Evolutionary conservation across 805 yeast species (phyloP), one percentile per base, ranked within the genome.

Genomic region (Blastobotrys peoriensis): DNA sequence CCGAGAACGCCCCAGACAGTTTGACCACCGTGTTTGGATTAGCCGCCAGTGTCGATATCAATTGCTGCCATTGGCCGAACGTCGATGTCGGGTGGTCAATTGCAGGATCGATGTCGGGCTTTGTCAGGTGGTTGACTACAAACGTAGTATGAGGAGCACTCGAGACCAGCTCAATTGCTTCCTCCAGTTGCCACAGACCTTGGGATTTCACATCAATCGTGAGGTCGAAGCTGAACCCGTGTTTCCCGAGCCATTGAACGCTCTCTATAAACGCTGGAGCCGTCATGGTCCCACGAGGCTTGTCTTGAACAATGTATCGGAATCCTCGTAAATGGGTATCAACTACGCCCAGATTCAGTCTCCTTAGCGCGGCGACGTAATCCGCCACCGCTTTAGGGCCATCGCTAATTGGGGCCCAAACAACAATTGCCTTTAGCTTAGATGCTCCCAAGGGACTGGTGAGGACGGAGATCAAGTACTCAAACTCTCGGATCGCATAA

Each of bases 351-450:
- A 37, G 44, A 15, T 46, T 40, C 1, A 46, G 42, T 0, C 43
- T 33, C 15, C 42, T 45, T 34, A 69, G 21, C 8, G 43, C 41
- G 1, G 36, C 36, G 5, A 54, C 28, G 41, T 52, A 59, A 33
- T 45, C 36, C 3, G 33, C 19, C 3, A 62, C 36, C 1, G 48
- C 50, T 0, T 43, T 46, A 1, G 53, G 36, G 2, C 74, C 75
- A 4, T 55, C 45, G 5, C 66, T 63, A 5, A 70, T 40, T 4
- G 77, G 76, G 1, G 71, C 73, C 74, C 73, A 70, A 1, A 75
- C 73, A n/a, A 72, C 53, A 5, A 69, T 52, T 2, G 59, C 73
- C 33, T 55, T 57, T 25, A 50, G 52, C 35, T 40, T 39, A 28
- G 42, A 15, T 44, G 38, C 23, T n/a, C n/a, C n/a, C n/a, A n/a